These are phyloP conservation scores for Magnolia officinalis DNA, from an alignment of 164 flowering plant species.

Conservation along the genomic window DNA sequence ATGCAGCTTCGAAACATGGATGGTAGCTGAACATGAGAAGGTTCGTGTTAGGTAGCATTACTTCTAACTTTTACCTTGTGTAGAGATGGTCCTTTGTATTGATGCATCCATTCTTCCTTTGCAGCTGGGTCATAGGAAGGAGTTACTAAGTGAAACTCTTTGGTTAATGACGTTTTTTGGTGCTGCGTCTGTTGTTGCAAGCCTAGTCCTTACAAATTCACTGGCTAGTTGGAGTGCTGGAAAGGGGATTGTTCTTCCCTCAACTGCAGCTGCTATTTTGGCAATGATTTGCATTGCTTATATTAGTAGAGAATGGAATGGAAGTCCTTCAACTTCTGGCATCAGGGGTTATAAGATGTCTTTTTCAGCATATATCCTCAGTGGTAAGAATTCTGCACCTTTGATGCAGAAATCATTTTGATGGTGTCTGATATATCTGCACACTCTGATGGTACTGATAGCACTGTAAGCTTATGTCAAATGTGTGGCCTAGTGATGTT, in stretches of 20 bases:
- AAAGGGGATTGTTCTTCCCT: constrained; percentile 38
- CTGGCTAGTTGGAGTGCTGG: constrained; percentile 34
- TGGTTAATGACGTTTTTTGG: constrained; percentile 83
- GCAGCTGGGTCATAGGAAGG: constrained; percentile 75
- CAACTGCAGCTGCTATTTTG: constrained; percentile 36
- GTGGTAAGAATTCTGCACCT: constrained; percentile 43
- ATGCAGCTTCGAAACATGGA: constrained; percentile 83
- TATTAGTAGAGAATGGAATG: constrained; percentile 44
- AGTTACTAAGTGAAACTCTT: constrained; percentile 64
- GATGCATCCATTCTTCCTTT: constrained; percentile 12
- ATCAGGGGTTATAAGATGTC: constrained; percentile 42
- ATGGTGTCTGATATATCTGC: not conserved
- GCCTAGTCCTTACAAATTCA: constrained; percentile 77
- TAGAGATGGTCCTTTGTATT: not conserved
- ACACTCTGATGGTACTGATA: too few species aligned
- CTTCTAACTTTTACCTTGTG: constrained; percentile 4
- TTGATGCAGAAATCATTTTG: not conserved
- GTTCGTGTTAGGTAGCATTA: constrained; percentile 33
- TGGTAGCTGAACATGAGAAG: constrained; percentile 85
- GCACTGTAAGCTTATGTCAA: too few species aligned
- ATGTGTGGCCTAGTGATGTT: too few species aligned
- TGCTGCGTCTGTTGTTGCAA: constrained; percentile 73
- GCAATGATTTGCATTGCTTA: constrained; percentile 43
- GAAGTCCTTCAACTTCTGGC: constrained; percentile 23
- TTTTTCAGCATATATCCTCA: constrained; percentile 37